Conservation (phyloP, 805 yeast species). For the Wickerhamiella australiensis region DNA sequence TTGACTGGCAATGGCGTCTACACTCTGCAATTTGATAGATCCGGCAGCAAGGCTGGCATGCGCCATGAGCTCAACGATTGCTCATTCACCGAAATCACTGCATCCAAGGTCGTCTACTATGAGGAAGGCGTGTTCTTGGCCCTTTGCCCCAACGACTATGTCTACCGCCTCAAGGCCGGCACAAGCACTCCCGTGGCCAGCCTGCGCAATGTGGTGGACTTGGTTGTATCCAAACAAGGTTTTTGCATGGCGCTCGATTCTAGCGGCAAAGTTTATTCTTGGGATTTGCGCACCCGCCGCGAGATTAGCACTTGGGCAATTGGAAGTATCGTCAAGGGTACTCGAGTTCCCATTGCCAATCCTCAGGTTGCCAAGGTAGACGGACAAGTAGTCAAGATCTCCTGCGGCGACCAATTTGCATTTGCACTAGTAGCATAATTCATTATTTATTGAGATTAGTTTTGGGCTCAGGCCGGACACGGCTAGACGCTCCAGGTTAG, state of each 20-base stretch:
- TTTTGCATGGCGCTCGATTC: conserved; percentile 7
- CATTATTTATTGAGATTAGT: neutral
- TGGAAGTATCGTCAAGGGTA: conserved; percentile 7
- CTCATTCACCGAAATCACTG: neutral
- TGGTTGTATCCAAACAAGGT: conserved; percentile 7
- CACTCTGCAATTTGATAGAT: conserved; percentile 6
- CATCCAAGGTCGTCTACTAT: conserved; percentile 4
- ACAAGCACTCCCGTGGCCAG: neutral
- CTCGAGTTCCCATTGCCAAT: conserved; percentile 5
- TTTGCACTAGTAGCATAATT: conserved; percentile 9
- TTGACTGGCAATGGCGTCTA: neutral
- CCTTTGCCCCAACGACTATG: neutral
- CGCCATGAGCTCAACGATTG: neutral
- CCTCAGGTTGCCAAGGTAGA: conserved; percentile 9
- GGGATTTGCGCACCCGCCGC: conserved; percentile 11
- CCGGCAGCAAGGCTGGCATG: conserved; percentile 5
- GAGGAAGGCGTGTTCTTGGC: conserved; percentile 7
- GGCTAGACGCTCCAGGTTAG: too few species aligned
- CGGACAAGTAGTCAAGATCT: conserved; percentile 2
- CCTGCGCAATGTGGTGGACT: conserved; percentile 4
- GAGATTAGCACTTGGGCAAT: conserved; percentile 7
- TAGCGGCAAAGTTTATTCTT: neutral
- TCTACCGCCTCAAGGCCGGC: neutral
- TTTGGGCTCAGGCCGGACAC: neutral
- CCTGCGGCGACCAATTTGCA: conserved; percentile 6